Evolutionary conservation across 495 filamentous ascomycete species (phyloP), one percentile per base, ranked within the genome.

Genomic region (Xylaria cubensis): DNA sequence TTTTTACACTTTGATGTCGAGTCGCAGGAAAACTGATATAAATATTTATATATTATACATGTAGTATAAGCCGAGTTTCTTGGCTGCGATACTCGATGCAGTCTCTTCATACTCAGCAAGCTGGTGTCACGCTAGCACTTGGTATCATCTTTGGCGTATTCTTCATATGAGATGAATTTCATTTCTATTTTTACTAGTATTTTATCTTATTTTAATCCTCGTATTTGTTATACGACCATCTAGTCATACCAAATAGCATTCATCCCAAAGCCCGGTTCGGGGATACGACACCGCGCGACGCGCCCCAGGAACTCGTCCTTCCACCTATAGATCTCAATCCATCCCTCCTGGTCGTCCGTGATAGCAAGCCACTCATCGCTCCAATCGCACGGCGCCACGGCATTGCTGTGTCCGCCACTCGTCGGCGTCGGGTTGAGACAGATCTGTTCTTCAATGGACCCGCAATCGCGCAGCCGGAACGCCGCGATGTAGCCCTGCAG

Each of bases 211-310:
- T 59, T 34, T 58, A 8, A 44, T 19, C 36, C 19, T 10, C 19
- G 7, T 32, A 8, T 29, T 24, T 13, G 17, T 44, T 13, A 2
- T 29, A 29, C 42, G 19, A 4, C 5, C 17, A 6, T 39, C 74
- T 84, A 95, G 81, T 95, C 92, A 80, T 94, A 94, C 93, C 92
- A 95, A 75, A 95, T 93, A 42, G 92, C 93, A 83, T 96, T 95
- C 93, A 95, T 95, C 1, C 92, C 92, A 81, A 94, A 95, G 62
- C 93, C 93, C 56, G 90, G 91, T 82, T 96, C 92, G 17, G 89
- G 88, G 65, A 96, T 90, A 74, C 91, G 88, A 71, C 90, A 86
- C 67, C 91, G 85, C 24, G 92, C 93, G 39, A 95, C 92, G 21
- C 93, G 84, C 13, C 88, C 89, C 68, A 96, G 75, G 74, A 90